Conservation (phyloP, 495 filamentous ascomycete species). For the Neurospora sublineolata region DNA sequence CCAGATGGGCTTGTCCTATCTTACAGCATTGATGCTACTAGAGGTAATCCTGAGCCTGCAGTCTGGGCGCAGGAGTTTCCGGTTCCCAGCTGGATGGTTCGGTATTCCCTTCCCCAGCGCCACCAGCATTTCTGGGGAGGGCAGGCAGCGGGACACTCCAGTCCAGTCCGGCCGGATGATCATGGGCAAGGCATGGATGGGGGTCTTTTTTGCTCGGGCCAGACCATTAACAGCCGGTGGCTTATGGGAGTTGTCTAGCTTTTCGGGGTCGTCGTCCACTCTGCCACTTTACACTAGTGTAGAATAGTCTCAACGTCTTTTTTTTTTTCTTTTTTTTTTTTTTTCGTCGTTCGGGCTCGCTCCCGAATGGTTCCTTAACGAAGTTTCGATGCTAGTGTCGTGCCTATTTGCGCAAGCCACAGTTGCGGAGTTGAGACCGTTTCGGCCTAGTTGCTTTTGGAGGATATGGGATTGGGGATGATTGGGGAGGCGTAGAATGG, state of each 20-base stretch:
- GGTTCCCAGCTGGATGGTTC: neutral
- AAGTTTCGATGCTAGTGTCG: neutral
- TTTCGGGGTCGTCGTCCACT: neutral
- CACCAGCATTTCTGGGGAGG: neutral
- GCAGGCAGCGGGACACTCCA: neutral
- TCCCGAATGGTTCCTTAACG: neutral
- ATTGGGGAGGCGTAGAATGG: neutral
- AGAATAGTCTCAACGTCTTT: neutral
- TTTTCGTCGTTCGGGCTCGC: neutral
- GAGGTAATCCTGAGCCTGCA: neutral
- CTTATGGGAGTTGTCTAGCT: neutral
- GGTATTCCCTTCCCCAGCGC: neutral
- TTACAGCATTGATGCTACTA: neutral
- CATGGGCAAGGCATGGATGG: neutral
- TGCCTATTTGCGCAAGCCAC: neutral
- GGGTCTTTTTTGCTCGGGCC: neutral
- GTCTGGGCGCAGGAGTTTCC: neutral
- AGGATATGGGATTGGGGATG: neutral
- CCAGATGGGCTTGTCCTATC: neutral
- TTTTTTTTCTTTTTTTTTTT: neutral
- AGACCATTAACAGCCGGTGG: neutral
- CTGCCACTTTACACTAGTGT: neutral
- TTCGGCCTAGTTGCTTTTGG: neutral
- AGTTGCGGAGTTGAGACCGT: neutral
- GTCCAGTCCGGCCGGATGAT: neutral